These are phyloP conservation scores for Trypanosoma scelopori DNA, from an alignment of 208 protist genomes.

Conservation along the genomic window DNA sequence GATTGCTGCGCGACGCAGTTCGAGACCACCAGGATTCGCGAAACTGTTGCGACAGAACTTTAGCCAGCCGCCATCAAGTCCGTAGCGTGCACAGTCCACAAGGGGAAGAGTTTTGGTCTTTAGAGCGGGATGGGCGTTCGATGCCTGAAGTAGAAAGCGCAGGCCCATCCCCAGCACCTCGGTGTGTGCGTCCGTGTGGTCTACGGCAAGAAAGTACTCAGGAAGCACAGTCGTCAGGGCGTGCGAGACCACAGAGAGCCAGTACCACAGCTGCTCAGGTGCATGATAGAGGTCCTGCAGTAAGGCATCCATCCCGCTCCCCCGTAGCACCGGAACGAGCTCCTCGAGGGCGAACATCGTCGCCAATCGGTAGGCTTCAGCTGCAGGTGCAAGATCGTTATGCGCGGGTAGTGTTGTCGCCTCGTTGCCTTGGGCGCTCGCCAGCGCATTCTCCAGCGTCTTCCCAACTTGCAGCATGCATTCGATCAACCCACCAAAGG, in stretches of 20 bases:
- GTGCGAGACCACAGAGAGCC: slow-evolving; percentile 35
- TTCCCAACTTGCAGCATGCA: slow-evolving; percentile 17
- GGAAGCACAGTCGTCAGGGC: slow-evolving; percentile 45
- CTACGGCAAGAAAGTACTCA: slow-evolving; percentile 66
- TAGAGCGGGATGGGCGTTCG: slow-evolving; percentile 22
- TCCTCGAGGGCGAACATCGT: not conserved
- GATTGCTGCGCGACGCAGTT: slow-evolving; percentile 45
- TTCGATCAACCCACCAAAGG: not conserved
- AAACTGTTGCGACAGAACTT: slow-evolving; percentile 62
- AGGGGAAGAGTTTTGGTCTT: slow-evolving; percentile 8
- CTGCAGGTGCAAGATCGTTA: not conserved
- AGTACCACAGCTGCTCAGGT: slow-evolving; percentile 7
- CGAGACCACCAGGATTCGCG: slow-evolving; percentile 22
- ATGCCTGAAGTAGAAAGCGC: slow-evolving; percentile 42
- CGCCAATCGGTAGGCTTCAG: slow-evolving; percentile 7
- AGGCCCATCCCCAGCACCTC: slow-evolving; percentile 43
- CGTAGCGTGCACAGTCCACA: slow-evolving; percentile 18
- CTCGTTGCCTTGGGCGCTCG: not conserved
- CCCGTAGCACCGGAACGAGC: not conserved
- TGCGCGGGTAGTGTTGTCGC: not conserved
- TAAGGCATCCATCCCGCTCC: not conserved
- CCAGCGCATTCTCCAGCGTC: slow-evolving; percentile 5
- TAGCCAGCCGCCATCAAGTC: slow-evolving; percentile 27
- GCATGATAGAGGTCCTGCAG: not conserved
- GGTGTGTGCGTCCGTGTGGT: slow-evolving; percentile 41